Evolutionary conservation across 2,329 filamentous ascomycete species (phyloP), one percentile per base, ranked within the genome.

Genomic region (Fusarium compactum): DNA sequence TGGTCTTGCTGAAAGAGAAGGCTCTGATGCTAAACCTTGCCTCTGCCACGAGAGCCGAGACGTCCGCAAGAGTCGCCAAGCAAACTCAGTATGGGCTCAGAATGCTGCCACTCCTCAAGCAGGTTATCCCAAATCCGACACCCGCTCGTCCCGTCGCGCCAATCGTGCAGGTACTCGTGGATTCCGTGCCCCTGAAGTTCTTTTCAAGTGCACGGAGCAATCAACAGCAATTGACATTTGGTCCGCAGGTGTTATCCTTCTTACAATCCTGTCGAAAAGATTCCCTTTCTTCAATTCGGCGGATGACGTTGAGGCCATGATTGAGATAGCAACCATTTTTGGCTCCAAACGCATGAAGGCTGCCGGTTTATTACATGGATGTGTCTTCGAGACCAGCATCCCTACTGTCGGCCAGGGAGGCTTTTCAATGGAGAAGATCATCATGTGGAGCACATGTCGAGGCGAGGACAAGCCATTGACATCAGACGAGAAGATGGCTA

Each of bases 231-330:
- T 99, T 73, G 96, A 99, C 78, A 92, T 99, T 71, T 99, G 96
- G 96, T 97, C 94, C 25, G 95, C 91, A 0, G 96, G 96, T 44
- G 95, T 99, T n/a, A 97, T 99, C 58, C 86, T 99, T 4, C 85
- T 99, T n/a, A 99, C 96, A 1, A 92, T 99, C 69, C 85, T 99
- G 16, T 95, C 93, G 43, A 92, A 92, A 60, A 90, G 96, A 6
- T 99, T 99, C 76, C 96, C 96, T 2, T 99, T 99, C 82, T 99
- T 99, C 86, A 98, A 99, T 82, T 97, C 93, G 47, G 92, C 94
- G n/a, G 96, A 99, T 79, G 96, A 99, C 76, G 92, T 99, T 50
- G 96, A 99, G 77, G 96, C 96, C 54, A 92, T 98, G 87, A 95
- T 99, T 72, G 96, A 99, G 80, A 97, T 99, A 72, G 93, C 95